Evolutionary conservation across 345 rosid genomes (phyloP), one percentile per base, ranked within the genome.

Genomic region (Sapria himalayana): DNA sequence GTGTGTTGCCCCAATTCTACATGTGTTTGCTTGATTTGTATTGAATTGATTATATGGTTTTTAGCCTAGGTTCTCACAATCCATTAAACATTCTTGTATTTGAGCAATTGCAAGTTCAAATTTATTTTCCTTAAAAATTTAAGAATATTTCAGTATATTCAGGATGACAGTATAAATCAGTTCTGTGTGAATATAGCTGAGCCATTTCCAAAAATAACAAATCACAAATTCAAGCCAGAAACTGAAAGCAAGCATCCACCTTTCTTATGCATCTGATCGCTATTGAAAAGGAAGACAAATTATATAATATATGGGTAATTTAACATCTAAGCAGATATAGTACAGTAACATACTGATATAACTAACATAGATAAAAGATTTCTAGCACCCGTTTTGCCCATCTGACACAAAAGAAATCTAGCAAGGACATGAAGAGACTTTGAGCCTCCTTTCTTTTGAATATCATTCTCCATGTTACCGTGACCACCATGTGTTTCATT

Each of bases 341-440:
- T 44, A 29, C 15, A 19, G 18, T 25, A 29, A 52, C 85, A 64
- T 69, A 86, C 97, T 71, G 74, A 84, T 15, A 72, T 70, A 48
- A 59, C 85, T 33, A 74, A 61, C 58, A 89, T 51, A 43, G 84
- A 62, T 47, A 82, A 59, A 64, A 89, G 79, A 62, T 82, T 78
- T 56, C 76, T 74, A 39, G 76, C 93, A 48, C 98, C 98, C 47
- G 45, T 66, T 65, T 63, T 70, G 9, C 95, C 98, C 78, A 89
- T 82, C 48, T 67, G 59, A 31, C 86, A 79, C 31, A 82, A 59
- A 59, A 89, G 86, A 60, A 82, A 62, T 31, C 71, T 69, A 22
- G 77, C 69, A 39, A 89, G 64, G 49, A 77, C 69, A 64, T 73
- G 73, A 45, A 89, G 74, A 6, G 98, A 79, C 65, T 72, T 79